Evolutionary conservation across 2,329 filamentous ascomycete genomes (phyloP).

Genomic region (Trichoderma sp.): DNA sequence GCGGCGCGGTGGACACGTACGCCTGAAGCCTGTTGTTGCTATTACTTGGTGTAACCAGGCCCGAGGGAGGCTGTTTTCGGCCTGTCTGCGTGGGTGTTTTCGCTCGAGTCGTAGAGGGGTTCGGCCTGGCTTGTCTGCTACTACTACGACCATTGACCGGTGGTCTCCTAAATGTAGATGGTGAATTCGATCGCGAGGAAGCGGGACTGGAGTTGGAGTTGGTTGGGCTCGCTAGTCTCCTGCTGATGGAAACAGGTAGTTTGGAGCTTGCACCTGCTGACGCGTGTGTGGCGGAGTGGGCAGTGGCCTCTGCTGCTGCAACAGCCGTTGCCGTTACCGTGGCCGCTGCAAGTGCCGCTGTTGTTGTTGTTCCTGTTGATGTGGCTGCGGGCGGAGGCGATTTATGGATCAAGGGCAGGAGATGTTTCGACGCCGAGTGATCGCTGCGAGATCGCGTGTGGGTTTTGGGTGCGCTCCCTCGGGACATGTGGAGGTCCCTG

Average conservation of each 20-base stretch:
- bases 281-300: conserved; percentile 27
- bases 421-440: conserved; percentile 41
- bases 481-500: conserved; percentile 37
- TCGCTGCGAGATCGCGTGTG: conserved; percentile 61
- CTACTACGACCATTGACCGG: conserved; percentile 36
- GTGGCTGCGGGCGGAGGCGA: conserved; percentile 25
- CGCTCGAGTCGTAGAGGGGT: conserved; percentile 38
- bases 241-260: conserved; percentile 45
- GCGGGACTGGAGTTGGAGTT: conserved; percentile 44
- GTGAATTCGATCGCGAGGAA: conserved; percentile 58
- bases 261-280: conserved; percentile 38
- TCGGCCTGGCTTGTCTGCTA: conserved; percentile 37
- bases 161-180: conserved; percentile 45
- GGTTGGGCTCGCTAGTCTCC: conserved; percentile 45
- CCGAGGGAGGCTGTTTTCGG: conserved; percentile 43
- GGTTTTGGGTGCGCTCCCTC: conserved; percentile 29
- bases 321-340: conserved; percentile 4
- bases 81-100: conserved; percentile 40
- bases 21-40: conserved; percentile 65
- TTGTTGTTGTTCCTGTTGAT: neutral
- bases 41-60: conserved; percentile 47
- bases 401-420: conserved; percentile 34
- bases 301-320: neutral
- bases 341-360: conserved; percentile 1
- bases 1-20: conserved; percentile 65